A percentile compares a stretch with the other conserved stretches of the same genome.
Evolutionary conservation across 2,329 filamentous ascomycete species (phyloP).

Genomic region (Endoconidiophora laricicola): DNA sequence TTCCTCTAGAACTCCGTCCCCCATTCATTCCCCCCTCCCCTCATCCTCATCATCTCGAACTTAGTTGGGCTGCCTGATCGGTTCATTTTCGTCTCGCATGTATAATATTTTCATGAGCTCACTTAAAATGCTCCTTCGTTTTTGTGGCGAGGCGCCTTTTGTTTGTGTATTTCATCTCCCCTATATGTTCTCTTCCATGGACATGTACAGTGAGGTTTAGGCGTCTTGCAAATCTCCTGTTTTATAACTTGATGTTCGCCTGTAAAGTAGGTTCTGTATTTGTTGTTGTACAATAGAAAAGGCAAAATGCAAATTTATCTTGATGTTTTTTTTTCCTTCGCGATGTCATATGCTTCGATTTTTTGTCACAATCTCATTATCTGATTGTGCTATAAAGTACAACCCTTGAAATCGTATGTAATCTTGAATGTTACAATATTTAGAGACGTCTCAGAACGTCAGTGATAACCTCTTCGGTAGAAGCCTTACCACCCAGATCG

Average conservation of each 20-base stretch:
- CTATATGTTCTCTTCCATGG: too few relatives aligned
- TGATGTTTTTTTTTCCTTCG: too few relatives aligned
- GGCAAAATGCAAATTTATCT: background rate
- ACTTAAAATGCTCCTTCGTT: too few relatives aligned
- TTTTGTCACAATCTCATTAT: too few relatives aligned
- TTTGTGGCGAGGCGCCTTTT: too few relatives aligned
- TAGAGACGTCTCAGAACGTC: conserved; percentile 77
- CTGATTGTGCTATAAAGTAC: too few relatives aligned
- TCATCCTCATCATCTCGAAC: background rate
- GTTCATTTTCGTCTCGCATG: background rate
- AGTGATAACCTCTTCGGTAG: conserved; percentile 69
- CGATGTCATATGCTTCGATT: too few relatives aligned
- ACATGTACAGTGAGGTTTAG: too few relatives aligned
- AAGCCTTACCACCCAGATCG: conserved; percentile 76
- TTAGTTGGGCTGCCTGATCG: background rate
- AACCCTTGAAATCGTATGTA: background rate
- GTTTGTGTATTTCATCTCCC: too few relatives aligned
- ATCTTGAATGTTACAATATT: conserved; percentile 7
- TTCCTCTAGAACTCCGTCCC: background rate
- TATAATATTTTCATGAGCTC: background rate
- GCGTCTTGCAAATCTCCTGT: too few relatives aligned
- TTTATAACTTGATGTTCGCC: background rate
- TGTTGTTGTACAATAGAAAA: background rate
- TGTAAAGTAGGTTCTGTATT: background rate
- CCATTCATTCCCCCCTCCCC: background rate